These are phyloP conservation scores for Kodamaea kakaduensis DNA, from an alignment of 805 yeast genomes.

Conservation along the genomic window DNA sequence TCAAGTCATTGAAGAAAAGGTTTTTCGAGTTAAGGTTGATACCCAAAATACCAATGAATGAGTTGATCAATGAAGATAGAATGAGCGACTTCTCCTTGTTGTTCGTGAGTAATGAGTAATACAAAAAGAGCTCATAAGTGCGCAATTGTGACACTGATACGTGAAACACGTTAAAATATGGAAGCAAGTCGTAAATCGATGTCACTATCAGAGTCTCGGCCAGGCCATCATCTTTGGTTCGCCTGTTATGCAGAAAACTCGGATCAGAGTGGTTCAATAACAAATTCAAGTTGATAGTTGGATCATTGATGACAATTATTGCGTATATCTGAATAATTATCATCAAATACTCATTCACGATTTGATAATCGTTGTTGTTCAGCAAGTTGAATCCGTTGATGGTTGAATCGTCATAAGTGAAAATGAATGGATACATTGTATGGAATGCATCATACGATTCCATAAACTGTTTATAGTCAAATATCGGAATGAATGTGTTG, in stretches of 20 bases:
- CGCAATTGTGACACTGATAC: conserved; percentile 47
- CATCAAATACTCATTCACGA: conserved; percentile 41
- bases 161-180: conserved; percentile 46
- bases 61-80: conserved; percentile 36
- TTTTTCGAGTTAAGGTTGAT: conserved; percentile 40
- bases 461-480: conserved; percentile 52
- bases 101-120: conserved; percentile 43
- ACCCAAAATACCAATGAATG: conserved; percentile 41
- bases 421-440: conserved; percentile 46
- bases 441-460: conserved; percentile 47
- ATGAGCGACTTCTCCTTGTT: conserved; percentile 39
- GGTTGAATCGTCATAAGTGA: conserved; percentile 44
- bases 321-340: conserved; percentile 47
- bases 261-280: conserved; percentile 37
- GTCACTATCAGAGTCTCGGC: conserved; percentile 15
- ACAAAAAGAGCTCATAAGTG: conserved; percentile 45
- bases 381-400: conserved; percentile 45
- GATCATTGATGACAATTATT: conserved; percentile 49
- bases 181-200: conserved; percentile 43
- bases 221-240: conserved; percentile 6
- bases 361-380: conserved; percentile 38
- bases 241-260: conserved; percentile 17
- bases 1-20: conserved; percentile 44
- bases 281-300: conserved; percentile 39
- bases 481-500: conserved; percentile 51